Evolutionary conservation across 768 basidiomycete species (phyloP).

Genomic region (Tricholoma sp.): DNA sequence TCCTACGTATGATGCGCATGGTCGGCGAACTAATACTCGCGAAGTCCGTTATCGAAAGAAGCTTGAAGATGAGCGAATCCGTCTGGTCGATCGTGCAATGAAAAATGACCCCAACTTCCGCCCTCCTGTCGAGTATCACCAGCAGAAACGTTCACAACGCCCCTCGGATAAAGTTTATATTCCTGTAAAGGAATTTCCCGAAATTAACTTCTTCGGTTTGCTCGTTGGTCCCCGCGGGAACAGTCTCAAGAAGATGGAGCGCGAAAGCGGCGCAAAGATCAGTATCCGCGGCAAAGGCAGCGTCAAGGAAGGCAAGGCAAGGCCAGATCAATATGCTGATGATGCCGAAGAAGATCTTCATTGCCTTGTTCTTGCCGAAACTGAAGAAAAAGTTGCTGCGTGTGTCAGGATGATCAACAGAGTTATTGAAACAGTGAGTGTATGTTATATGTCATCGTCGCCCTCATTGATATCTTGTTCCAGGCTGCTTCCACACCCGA

Average conservation of each 20-base stretch:
- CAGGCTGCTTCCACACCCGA: conserved; percentile 99
- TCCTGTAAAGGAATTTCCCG: conserved; percentile 98
- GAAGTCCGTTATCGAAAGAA: conserved; percentile 98
- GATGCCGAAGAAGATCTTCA: conserved; percentile 99
- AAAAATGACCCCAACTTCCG: conserved; percentile 98
- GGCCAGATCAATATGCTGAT: conserved; percentile 90
- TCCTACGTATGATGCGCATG: conserved; percentile 95
- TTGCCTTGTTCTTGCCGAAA: conserved; percentile 91
- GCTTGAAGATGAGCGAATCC: conserved; percentile 86
- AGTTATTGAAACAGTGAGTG: conserved; percentile 93
- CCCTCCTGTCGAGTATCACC: conserved; percentile 94
- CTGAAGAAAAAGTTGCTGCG: conserved; percentile 83
- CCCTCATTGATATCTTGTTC: conserved; percentile 7
- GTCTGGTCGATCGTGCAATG: conserved; percentile 92
- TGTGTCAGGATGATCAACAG: conserved; percentile 96
- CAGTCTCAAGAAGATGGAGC: conserved; percentile 99
- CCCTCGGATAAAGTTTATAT: conserved; percentile 99
- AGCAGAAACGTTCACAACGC: conserved; percentile 88
- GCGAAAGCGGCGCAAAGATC: conserved; percentile 97
- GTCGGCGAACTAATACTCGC: conserved; percentile 96
- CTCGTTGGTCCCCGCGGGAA: conserved; percentile 98
- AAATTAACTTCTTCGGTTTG: conserved; percentile 99
- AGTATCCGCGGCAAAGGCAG: conserved; percentile 97
- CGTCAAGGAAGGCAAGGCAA: conserved; percentile 97
- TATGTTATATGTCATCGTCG: neutral